Base-by-base conservation (phyloP, 139 green algal species). In the Chlamydomonas schloesseri region DNA sequence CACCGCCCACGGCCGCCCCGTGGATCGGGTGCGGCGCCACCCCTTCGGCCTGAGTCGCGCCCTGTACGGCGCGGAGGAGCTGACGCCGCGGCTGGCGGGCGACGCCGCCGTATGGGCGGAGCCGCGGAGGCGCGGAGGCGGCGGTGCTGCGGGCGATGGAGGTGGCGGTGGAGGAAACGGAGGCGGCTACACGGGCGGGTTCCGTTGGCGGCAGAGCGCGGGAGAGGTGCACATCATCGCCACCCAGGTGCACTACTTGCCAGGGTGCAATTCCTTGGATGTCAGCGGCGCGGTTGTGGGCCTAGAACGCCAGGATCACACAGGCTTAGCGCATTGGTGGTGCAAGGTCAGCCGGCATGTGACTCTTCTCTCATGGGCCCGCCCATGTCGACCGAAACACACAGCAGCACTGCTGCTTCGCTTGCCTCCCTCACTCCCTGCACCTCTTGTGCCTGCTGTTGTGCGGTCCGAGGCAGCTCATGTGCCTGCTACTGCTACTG, bases 31-130 rank as follows among this genome's bases (percentile, higher is more conserved):
- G 14, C 88, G 94, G 42, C 97, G 96, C 85, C 94, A 97, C 84
- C 93, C 94, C 2, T 98, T 98, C 76, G 88, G 85, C 62, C 95
- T 98, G 87, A 90, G 87, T 23, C 85, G 94, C 23, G 94, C 97
- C 28, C 84, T 92, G 70, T 96, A 97, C 78, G 26, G 9, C 46
- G 42, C 47, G 1, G 6, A 53, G 21, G 79, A 85, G 31, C 79
- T 85, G 26, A 28, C 67, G n/a, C 47, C 65, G 47, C 37, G 47
- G 47, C 29, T 76, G 67, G 64, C 79, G 31, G 79, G 79, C 26
- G 79, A 85, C 23, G 42, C 8, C 3, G 79, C 93, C 84, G 84
- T 95, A 33, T 97, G 92, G 91, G 89, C 92, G 2, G 83, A 98
- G 88, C 36, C 92, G 28, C 73, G 3, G 20, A 24, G 18, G 8